phyloP scores from a whole-genome alignment of 2,329 filamentous ascomycete species.

The Colletotrichum sp. region DNA sequence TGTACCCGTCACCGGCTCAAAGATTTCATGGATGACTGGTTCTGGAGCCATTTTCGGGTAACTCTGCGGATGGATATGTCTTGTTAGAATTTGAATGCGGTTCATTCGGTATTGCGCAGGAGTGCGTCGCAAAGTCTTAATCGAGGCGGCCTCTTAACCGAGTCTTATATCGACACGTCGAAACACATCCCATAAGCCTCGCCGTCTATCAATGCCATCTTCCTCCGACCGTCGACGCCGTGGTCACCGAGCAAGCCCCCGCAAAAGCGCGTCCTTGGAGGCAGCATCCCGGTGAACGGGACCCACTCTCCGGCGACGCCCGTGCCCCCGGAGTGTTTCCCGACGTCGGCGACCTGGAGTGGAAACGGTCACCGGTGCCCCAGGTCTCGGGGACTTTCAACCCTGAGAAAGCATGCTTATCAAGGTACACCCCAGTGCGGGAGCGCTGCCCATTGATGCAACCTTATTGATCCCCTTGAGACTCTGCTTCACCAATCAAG shows the following conservation, averaged over 20 bases:
- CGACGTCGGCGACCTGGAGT: conserved; percentile 13
- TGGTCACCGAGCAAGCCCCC: not conserved
- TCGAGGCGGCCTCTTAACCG: not conserved
- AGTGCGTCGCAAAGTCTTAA: not conserved
- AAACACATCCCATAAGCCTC: not conserved
- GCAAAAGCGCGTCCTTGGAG: not conserved
- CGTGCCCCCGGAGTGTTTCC: conserved; percentile 5
- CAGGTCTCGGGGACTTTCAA: not conserved
- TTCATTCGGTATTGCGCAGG: not conserved
- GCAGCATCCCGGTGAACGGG: not conserved
- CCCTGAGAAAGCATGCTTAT: not conserved
- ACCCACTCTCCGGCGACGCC: conserved; percentile 3
- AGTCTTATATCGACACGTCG: not conserved
- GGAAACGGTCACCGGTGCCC: not conserved
- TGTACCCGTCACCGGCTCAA: conserved; percentile 44
- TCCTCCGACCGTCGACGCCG: not conserved
- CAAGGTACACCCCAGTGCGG: not conserved
- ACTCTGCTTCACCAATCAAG: not conserved
- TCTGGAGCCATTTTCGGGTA: conserved; percentile 19
- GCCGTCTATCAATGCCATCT: not conserved
- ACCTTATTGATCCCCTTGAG: not conserved
- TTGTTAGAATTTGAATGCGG: not conserved
- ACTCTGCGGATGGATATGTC: not conserved
- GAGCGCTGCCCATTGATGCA: not conserved
- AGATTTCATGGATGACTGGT: conserved; percentile 38